These are phyloP conservation scores for Syzygium aqueum DNA, from an alignment of 345 rosid species.

Conservation along the genomic window DNA sequence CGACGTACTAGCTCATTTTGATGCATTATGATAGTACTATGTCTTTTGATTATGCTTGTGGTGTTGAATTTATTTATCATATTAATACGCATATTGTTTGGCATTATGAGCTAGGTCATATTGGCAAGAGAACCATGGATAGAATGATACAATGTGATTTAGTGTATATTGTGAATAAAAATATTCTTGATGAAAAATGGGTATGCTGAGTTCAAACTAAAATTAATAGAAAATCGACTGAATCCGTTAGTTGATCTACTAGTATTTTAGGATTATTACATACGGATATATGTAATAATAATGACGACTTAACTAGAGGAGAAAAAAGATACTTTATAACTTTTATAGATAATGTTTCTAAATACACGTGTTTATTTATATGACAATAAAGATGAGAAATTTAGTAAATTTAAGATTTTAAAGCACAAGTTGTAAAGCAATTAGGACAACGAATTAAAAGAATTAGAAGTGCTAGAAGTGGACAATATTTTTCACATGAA, in stretches of 20 bases:
- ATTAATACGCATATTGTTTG: too few relatives aligned
- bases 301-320: neutral
- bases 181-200: neutral
- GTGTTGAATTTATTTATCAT: too few relatives aligned
- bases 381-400: neutral
- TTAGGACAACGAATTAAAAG: fast-evolving
- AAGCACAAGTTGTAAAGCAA: neutral
- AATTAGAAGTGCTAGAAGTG: neutral
- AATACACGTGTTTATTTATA: neutral
- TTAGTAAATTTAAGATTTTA: neutral
- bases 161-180: neutral
- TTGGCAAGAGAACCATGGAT: neutral
- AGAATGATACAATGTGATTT: neutral
- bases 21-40: neutral
- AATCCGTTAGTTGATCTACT: neutral
- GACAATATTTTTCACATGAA: neutral
- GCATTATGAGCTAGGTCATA: neutral
- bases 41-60: neutral
- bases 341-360: neutral
- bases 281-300: neutral
- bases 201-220: neutral
- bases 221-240: neutral
- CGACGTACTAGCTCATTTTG: neutral
- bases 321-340: neutral
- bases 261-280: neutral